Evolutionary conservation across 2,329 filamentous ascomycete species (phyloP).

Genomic region (Elsinoe necatrix): DNA sequence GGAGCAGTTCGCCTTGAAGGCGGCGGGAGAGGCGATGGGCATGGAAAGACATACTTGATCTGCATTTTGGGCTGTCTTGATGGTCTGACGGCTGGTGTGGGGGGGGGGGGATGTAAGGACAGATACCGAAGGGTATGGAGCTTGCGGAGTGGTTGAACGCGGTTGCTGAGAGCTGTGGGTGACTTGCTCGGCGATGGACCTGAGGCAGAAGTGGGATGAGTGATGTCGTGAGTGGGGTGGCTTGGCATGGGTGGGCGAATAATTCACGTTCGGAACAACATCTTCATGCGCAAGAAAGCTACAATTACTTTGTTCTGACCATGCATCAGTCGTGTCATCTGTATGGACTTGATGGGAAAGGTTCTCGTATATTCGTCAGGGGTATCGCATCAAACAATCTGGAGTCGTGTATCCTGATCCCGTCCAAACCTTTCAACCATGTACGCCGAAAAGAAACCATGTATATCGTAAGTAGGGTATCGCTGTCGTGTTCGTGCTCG

Average conservation of each 20-base stretch:
- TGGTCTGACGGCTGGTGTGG: neutral
- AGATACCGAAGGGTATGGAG: neutral
- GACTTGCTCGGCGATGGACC: neutral
- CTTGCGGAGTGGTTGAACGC: neutral
- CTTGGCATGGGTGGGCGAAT: neutral
- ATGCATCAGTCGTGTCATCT: neutral
- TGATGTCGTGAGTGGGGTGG: neutral
- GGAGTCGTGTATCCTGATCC: neutral
- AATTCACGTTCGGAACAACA: no score
- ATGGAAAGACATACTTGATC: slow-evolving; percentile 18
- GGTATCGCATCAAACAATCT: neutral
- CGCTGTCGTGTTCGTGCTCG: neutral
- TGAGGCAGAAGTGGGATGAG: slow-evolving; percentile 14
- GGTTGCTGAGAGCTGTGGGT: neutral
- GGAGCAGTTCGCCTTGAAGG: neutral
- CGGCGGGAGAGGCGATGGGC: neutral
- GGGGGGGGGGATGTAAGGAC: neutral
- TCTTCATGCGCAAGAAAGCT: no score
- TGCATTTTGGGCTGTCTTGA: slow-evolving; percentile 17
- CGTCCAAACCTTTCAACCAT: neutral
- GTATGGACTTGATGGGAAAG: neutral
- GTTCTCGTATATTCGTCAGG: slow-evolving; percentile 9
- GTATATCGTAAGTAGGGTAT: slow-evolving; percentile 6
- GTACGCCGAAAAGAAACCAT: neutral
- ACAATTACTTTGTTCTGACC: no score